Percentiles rank a stretch among this genome's conserved stretches.
Evolutionary conservation across 75 land plant species (phyloP).

Genomic region (Ceratopteris richardii): DNA sequence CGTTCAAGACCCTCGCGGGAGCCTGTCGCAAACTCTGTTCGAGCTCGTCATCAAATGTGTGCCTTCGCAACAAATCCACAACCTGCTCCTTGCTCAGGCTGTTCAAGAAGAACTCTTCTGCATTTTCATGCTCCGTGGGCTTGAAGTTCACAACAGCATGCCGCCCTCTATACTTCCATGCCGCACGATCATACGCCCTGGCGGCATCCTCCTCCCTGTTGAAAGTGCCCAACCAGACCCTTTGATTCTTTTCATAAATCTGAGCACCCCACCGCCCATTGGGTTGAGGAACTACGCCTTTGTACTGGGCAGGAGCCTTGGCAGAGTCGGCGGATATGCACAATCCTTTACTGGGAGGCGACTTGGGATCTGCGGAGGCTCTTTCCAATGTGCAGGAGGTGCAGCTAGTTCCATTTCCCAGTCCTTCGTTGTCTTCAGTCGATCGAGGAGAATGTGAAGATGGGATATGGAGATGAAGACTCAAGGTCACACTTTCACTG

Average conservation of each 20-base stretch:
- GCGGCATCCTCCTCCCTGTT: conserved; percentile 76
- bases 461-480: too few species aligned
- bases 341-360: too few species aligned
- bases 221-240: conserved; percentile 91
- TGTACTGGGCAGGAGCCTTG: conserved; percentile 57
- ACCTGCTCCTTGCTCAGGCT: conserved; percentile 60
- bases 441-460: too few species aligned
- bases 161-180: conserved; percentile 64
- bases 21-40: conserved; percentile 41
- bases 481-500: too few species aligned
- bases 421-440: too few species aligned
- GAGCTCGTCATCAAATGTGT: conserved; percentile 66
- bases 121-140: conserved; percentile 21
- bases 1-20: neutral
- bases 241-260: conserved; percentile 84
- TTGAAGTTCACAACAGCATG: conserved; percentile 74
- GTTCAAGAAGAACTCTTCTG: conserved; percentile 38
- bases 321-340: too few species aligned
- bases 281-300: conserved; percentile 90
- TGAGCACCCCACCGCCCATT: conserved; percentile 96
- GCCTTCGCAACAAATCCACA: conserved; percentile 83
- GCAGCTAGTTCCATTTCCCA: too few species aligned
- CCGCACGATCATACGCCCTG: conserved; percentile 69
- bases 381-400: too few species aligned
- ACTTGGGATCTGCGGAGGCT: too few species aligned